Evolutionary conservation across 805 yeast genomes (phyloP), one percentile per base, ranked within the genome.

Genomic region (Spathaspora boniae): DNA sequence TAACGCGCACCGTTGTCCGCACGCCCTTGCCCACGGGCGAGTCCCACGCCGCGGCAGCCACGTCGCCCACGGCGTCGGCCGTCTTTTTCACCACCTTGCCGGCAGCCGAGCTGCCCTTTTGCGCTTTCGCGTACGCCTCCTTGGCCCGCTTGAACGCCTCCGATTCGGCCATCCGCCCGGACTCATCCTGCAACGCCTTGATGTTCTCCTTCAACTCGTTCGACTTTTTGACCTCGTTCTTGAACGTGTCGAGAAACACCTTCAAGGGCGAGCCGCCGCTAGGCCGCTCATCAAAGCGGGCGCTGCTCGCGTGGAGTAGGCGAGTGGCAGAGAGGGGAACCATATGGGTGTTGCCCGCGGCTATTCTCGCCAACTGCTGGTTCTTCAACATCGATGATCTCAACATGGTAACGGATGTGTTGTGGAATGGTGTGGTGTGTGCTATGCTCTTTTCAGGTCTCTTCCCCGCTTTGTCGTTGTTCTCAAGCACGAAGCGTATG

Each of bases 41-140:
- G 42, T 93, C 96, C 98, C 98, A 93, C 1, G 97, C 96, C 41
- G 81, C 82, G 26, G 75, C 70, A 4, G 96, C 98, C 29, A 80
- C 95, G 39, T 75, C 82, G 36, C 96, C 98, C 23, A 93, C 87
- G 26, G 80, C 91, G 50, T 84, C 86, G n/a, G 97, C 97, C 4
- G 98, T 93, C 62, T 84, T 85, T 51, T 78, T 76, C 37, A 86
- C 76, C 28, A 87, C 82, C 56, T 84, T 77, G 6, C 79, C 76
- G n/a, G 79, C 72, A 25, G 84, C 84, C 14, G 86, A 72, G 14
- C 74, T 61, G 9, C 78, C 74, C 54, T 77, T 80, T 51, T 85
- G 93, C 3, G 98, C 96, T 37, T 70, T 74, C 37, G 84, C 84
- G 50, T 82, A 87, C 0, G 98, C 98, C 42, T 88, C 96, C 54